Evolutionary conservation across 2,329 filamentous ascomycete genomes (phyloP), one percentile per base, ranked within the genome.

Genomic region (Alternaria sp.): DNA sequence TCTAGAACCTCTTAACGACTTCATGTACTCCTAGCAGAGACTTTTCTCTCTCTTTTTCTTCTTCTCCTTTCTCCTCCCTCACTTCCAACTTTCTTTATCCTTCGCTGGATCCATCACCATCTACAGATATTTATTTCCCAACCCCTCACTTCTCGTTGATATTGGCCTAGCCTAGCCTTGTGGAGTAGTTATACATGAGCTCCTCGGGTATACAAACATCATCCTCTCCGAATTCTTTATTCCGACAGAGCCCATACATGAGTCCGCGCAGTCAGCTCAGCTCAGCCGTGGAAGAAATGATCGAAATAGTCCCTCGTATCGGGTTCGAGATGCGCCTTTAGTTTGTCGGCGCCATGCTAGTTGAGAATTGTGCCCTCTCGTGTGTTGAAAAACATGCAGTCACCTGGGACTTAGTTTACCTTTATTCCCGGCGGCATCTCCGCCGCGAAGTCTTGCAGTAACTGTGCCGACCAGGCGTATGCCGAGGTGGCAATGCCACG

Each of bases 291-390:
- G 17, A 17, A 17, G 17, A 17, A 17, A 17, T 17, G 17, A 17
- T 17, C 1, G 17, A 17, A 17, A 17, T 17, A 17, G 17, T 17
- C 17, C 17, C 17, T 17, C 17, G 17, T 17, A 17, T 39, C 17
- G 36, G 21, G 11, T 10, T 39, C 36, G 9, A 42, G 40, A 6
- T 42, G 40, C 40, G 36, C 13, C 13, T 41, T 40, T 4, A 54
- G 51, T 17, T 29, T 40, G 31, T 45, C 51, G 9, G 31, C 51
- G 11, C 40, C 40, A 46, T 45, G 51, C 11, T 54, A 40, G 26
- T 45, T 54, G 11, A 46, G 9, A 24, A 42, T 28, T 1, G 40
- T 42, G 1, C 40, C 23, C 6, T 23, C 13, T 28, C 13, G 0
- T 0, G 40, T 28, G 40, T 42, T 1, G 5, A 9, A 28, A 13